Percentiles rank a stretch among this genome's conserved stretches.
These are phyloP conservation scores for Fusarium heterosporum DNA, from an alignment of 2,329 filamentous ascomycete genomes.

Conservation along the genomic window DNA sequence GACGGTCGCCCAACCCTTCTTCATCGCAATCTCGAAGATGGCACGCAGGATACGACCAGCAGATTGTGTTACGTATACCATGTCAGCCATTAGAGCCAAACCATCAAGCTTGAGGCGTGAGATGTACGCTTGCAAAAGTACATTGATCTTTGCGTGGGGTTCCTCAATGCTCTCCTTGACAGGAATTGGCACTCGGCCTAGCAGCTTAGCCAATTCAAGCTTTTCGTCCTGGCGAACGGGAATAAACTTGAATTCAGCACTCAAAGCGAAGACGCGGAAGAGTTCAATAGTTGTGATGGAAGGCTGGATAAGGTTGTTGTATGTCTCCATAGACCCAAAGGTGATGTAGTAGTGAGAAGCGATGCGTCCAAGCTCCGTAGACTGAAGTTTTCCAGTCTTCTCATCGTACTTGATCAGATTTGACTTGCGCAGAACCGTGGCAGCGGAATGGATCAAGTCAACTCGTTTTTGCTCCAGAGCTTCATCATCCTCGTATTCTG, in stretches of 20 bases:
- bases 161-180: conserved; percentile 99
- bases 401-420: conserved; percentile 96
- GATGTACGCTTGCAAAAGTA: conserved; percentile 95
- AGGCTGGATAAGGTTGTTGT: conserved; percentile 94
- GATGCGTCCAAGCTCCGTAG: conserved; percentile 93
- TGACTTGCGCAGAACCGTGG: conserved; percentile 85
- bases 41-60: conserved; percentile 95
- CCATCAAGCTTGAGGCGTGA: conserved; percentile 94
- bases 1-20: conserved; percentile 95
- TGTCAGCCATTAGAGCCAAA: conserved; percentile 94
- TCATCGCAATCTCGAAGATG: conserved; percentile 96
- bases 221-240: conserved; percentile 98
- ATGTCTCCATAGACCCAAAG: conserved; percentile 94
- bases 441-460: conserved; percentile 96
- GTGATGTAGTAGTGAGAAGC: conserved; percentile 99
- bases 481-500: conserved; percentile 94
- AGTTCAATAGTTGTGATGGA: conserved; percentile 94
- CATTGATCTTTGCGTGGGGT: conserved; percentile 97
- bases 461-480: conserved; percentile 95
- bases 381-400: conserved; percentile 86
- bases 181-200: conserved; percentile 90
- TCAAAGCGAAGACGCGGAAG: conserved; percentile 95
- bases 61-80: conserved; percentile 98
- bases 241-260: conserved; percentile 99
- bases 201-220: conserved; percentile 90